Conservation (phyloP, 805 yeast species). For the Saturnispora quitensis region DNA sequence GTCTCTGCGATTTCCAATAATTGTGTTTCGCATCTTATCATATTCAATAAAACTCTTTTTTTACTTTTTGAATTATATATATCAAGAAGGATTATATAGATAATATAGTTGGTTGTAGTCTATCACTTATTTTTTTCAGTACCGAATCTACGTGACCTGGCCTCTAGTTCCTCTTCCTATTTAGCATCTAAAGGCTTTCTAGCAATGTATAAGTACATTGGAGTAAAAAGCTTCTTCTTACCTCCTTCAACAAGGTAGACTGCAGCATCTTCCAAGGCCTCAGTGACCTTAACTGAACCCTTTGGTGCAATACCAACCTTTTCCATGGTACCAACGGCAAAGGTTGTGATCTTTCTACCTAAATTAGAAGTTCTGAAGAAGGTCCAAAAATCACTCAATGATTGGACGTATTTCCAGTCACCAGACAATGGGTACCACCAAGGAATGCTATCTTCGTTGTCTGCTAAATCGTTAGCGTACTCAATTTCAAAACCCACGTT, state of each 20-base stretch:
- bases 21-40: not conserved
- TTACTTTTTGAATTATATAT: not conserved
- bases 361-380: slow-evolving; percentile 78
- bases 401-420: slow-evolving; percentile 82
- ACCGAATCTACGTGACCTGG: not conserved
- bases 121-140: not conserved
- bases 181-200: slow-evolving; percentile 54
- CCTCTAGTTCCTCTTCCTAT: not conserved
- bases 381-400: slow-evolving; percentile 67
- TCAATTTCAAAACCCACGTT: slow-evolving; percentile 80
- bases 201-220: slow-evolving; percentile 91
- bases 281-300: slow-evolving; percentile 84
- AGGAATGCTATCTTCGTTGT: slow-evolving; percentile 72
- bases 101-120: not conserved
- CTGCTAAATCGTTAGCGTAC: slow-evolving; percentile 76
- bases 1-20: not conserved
- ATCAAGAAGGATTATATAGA: not conserved
- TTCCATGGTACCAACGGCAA: slow-evolving; percentile 75
- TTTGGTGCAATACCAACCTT: slow-evolving; percentile 81
- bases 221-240: slow-evolving; percentile 80
- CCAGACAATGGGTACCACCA: slow-evolving; percentile 98
- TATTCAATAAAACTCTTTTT: not conserved
- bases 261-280: slow-evolving; percentile 95
- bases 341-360: slow-evolving; percentile 83
- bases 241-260: slow-evolving; percentile 93